Evolutionary conservation across 139 green algal genomes (phyloP), one percentile per base, ranked within the genome.

Genomic region (Pleodorina starrii): DNA sequence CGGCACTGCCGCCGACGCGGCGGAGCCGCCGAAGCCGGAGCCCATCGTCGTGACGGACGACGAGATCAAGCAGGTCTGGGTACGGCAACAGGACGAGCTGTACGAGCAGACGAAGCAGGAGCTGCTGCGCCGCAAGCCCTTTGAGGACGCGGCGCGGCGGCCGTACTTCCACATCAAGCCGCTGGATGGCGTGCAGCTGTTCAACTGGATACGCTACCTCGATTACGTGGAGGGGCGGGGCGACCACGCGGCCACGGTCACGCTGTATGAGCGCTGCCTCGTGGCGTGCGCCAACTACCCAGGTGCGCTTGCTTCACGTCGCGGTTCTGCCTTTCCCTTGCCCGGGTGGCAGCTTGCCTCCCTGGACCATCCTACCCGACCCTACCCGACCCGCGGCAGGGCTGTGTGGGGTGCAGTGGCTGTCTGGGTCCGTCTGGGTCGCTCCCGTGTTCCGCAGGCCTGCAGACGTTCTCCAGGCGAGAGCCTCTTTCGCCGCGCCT

Each of bases 101-200:
- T 96, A 92, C 72, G 76, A 91, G 51, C 78, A 38, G 10, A 93
- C 90, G 23, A 95, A 94, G 86, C 74, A 90, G 71, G 90, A 96
- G 87, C 84, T 93, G 75, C 42, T 42, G 7, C 87, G 90, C 16
- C 89, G 94, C 19, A 84, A 91, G 76, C 88, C 86, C 0, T 98
- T 94, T 84, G 96, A 98, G 92, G 91, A 92, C 25, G 91, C 51
- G 35, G 95, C 98, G 48, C 94, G 94, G 89, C 92, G 96, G 38
- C 92, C 96, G 9, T 98, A 97, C 81, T 98, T 97, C 91, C 96
- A 98, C 73, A 90, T 96, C 38, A 98, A 98, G 95, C 92, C 95
- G 2, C 91, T 98, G 60, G 95, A 97, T 82, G 81, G 88, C 2
- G 27, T 86, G 27, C 95, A 98, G 95, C 90, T 98, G 40, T 59